Evolutionary conservation across 768 basidiomycete genomes (phyloP).

Genomic region (Austroboletus eburneus): DNA sequence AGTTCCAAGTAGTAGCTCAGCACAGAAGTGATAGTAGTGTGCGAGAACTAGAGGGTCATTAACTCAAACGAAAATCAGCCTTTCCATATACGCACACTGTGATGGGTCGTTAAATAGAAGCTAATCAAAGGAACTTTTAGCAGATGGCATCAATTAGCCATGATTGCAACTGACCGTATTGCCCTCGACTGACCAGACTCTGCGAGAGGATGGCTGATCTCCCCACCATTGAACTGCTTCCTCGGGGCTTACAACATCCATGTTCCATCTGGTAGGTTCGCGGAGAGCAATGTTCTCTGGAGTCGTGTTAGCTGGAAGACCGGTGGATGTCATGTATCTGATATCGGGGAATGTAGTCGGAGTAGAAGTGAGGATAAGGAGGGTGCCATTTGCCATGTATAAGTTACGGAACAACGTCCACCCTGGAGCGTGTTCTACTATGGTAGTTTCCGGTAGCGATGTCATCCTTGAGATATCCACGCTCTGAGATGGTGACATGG

Average conservation of each 20-base stretch:
- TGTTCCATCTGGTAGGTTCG: constrained; percentile 60
- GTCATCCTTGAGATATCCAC: constrained; percentile 7
- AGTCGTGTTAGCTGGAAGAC: constrained; percentile 51
- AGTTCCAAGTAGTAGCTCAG: constrained; percentile 71
- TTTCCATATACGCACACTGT: constrained; percentile 42
- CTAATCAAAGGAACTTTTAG: constrained; percentile 27
- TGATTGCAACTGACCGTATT: constrained; percentile 53
- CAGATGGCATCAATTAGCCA: background rate
- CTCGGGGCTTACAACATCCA: constrained; percentile 55
- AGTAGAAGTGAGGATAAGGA: constrained; percentile 59
- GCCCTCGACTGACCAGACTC: constrained; percentile 66
- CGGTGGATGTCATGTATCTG: constrained; percentile 63
- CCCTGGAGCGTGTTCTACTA: constrained; percentile 68
- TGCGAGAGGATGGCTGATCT: constrained; percentile 36
- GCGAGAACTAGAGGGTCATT: constrained; percentile 45
- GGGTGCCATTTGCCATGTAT: constrained; percentile 81
- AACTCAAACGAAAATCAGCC: background rate
- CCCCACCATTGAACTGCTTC: constrained; percentile 67
- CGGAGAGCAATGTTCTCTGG: constrained; percentile 63
- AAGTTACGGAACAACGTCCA: constrained; percentile 84
- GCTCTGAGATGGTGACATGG: background rate
- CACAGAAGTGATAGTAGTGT: constrained; percentile 87
- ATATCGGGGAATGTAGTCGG: constrained; percentile 42
- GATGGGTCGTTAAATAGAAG: constrained; percentile 63
- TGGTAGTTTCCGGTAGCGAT: constrained; percentile 46